A percentile compares a stretch with the other conserved stretches of the same genome.
Evolutionary conservation across 2,329 filamentous ascomycete genomes (phyloP).

Genomic region (Cadophora sp.): DNA sequence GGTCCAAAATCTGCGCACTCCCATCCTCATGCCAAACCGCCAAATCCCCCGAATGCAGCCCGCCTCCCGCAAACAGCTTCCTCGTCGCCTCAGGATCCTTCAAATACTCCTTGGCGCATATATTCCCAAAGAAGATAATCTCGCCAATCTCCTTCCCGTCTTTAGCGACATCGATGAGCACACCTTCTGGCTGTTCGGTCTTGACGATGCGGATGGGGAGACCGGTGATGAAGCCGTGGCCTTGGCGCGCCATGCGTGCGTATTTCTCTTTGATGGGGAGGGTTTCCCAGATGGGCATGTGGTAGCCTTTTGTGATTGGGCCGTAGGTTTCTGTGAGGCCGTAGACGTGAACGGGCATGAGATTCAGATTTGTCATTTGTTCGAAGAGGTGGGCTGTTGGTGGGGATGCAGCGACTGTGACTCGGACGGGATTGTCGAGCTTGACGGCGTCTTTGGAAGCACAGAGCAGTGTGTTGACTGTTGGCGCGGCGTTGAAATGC

Average conservation of each 20-base stretch:
- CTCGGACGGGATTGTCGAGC: constrained; percentile 74
- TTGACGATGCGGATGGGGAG: constrained; percentile 84
- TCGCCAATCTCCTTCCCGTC: constrained; percentile 81
- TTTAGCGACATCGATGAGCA: constrained; percentile 69
- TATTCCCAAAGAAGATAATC: constrained; percentile 89
- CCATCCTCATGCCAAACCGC: constrained; percentile 94
- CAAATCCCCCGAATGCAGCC: constrained; percentile 87
- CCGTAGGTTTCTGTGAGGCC: constrained; percentile 91
- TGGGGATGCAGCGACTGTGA: constrained; percentile 92
- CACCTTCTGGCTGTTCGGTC: constrained; percentile 71
- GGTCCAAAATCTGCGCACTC: constrained; percentile 88
- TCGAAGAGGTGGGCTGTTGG: constrained; percentile 91
- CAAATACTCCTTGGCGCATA: constrained; percentile 90
- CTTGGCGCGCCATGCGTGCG: constrained; percentile 89
- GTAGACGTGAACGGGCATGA: constrained; percentile 92
- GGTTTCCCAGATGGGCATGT: constrained; percentile 82
- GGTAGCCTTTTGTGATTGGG: constrained; percentile 92
- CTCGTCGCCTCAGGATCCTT: constrained; percentile 86
- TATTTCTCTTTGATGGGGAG: constrained; percentile 80
- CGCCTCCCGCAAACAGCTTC: constrained; percentile 87
- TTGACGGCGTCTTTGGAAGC: constrained; percentile 75
- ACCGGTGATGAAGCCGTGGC: constrained; percentile 87
- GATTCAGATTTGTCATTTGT: constrained; percentile 82
- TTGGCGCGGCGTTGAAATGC: constrained; percentile 95
- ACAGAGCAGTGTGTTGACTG: constrained; percentile 93